These are phyloP conservation scores for Cetradonia linearis DNA, from an alignment of 495 filamentous ascomycete genomes.

Conservation along the genomic window DNA sequence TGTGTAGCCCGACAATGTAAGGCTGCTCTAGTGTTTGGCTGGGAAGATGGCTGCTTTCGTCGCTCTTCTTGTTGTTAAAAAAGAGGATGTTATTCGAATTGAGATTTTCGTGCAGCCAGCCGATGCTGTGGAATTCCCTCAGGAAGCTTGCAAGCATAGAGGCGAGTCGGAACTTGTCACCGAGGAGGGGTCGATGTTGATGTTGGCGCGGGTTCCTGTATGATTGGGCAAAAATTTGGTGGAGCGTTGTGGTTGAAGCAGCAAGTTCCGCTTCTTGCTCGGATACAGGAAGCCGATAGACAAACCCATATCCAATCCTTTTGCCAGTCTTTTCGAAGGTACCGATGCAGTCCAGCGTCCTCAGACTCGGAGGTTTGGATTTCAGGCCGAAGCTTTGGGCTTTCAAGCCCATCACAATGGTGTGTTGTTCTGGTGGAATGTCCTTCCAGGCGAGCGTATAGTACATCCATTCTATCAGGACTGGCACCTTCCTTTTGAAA, in stretches of 20 bases:
- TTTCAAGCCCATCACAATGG: background rate
- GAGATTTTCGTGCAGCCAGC: constrained; percentile 1
- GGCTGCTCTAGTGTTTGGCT: constrained; percentile 12
- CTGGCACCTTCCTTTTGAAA: background rate
- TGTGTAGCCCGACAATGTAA: constrained; percentile 24
- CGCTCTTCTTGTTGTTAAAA: background rate
- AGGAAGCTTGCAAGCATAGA: background rate
- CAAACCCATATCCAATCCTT: background rate
- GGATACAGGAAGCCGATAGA: background rate
- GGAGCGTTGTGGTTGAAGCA: background rate
- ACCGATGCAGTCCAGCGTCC: background rate
- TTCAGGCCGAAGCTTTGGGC: background rate
- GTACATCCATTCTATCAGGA: background rate
- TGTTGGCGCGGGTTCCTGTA: no score
- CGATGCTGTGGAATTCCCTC: background rate
- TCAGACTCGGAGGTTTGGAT: background rate
- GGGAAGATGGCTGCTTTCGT: background rate
- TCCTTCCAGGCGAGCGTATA: background rate
- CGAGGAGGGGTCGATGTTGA: background rate
- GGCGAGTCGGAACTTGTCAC: background rate
- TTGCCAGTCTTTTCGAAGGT: background rate
- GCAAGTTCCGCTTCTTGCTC: background rate
- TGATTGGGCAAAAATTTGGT: background rate
- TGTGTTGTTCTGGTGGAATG: background rate
- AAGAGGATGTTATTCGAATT: constrained; percentile 4